Conservation (phyloP, 805 yeast genomes). For the Cephaloascus fragrans region DNA sequence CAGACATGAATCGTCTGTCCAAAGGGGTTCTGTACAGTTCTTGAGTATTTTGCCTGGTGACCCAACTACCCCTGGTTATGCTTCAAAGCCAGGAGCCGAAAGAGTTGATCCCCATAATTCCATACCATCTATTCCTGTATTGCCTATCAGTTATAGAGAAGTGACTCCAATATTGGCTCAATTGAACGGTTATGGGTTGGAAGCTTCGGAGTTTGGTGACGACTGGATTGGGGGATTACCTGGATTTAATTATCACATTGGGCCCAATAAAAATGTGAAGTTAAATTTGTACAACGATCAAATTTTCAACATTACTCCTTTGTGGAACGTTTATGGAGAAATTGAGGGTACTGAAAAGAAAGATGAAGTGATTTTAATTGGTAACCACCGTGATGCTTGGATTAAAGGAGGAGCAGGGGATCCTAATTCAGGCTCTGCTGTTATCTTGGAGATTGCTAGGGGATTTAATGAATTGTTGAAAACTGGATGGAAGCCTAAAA, state of each 20-base stretch:
- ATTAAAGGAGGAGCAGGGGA: slow-evolving; percentile 37
- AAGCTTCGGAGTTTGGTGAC: slow-evolving; percentile 11
- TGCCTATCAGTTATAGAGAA: slow-evolving; percentile 34
- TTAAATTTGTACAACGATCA: slow-evolving; percentile 32
- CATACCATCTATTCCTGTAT: slow-evolving; percentile 29
- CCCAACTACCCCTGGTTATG: slow-evolving; percentile 37
- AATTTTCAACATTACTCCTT: slow-evolving; percentile 25
- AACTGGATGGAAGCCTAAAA: slow-evolving; percentile 25
- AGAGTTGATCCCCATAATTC: slow-evolving; percentile 23
- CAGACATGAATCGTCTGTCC: slow-evolving; percentile 34
- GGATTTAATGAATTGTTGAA: slow-evolving; percentile 27
- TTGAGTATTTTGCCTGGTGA: slow-evolving; percentile 40
- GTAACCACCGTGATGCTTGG: slow-evolving; percentile 39
- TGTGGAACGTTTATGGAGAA: slow-evolving; percentile 34
- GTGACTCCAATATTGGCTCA: slow-evolving; percentile 29
- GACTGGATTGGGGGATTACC: slow-evolving; percentile 29
- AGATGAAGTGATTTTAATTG: slow-evolving; percentile 30
- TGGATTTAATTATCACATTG: slow-evolving; percentile 27
- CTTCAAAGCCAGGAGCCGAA: slow-evolving; percentile 23
- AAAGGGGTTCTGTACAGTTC: slow-evolving; percentile 33
- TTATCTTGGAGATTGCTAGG: slow-evolving; percentile 29
- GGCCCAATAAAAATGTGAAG: slow-evolving; percentile 22
- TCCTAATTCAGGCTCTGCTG: slow-evolving; percentile 35
- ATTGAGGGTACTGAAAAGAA: slow-evolving; percentile 28
- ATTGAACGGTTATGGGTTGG: slow-evolving; percentile 26